Conservation (phyloP, 164 flowering plant genomes). For the Stephania yunnanensis region DNA sequence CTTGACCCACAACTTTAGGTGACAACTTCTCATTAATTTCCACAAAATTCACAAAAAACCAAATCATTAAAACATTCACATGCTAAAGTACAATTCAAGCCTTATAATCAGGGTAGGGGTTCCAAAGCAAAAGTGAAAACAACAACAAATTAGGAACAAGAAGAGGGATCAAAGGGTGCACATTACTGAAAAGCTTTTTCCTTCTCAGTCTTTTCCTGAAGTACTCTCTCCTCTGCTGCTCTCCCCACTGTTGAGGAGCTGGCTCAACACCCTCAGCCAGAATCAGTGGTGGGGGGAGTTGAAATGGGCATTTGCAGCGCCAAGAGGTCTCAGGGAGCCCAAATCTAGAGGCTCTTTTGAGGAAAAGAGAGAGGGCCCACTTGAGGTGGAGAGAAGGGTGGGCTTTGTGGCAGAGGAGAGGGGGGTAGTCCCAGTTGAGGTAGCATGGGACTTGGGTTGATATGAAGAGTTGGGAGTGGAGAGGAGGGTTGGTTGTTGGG, state of each 20-base stretch:
- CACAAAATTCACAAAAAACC: background rate
- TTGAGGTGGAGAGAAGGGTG: slow-evolving; percentile 30
- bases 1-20: background rate
- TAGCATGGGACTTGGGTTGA: slow-evolving; percentile 70
- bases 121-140: slow-evolving; percentile 50
- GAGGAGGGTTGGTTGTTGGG: slow-evolving; percentile 67
- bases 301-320: slow-evolving; percentile 82
- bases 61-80: background rate
- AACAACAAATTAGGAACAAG: slow-evolving; percentile 59
- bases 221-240: slow-evolving; percentile 43
- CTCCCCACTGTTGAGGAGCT: slow-evolving; percentile 42
- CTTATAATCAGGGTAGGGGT: slow-evolving; percentile 37
- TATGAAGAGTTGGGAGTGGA: slow-evolving; percentile 73
- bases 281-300: slow-evolving; percentile 73
- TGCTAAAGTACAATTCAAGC: slow-evolving; percentile 1
- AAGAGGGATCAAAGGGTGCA: slow-evolving; percentile 59
- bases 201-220: slow-evolving; percentile 48
- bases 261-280: slow-evolving; percentile 68
- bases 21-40: background rate
- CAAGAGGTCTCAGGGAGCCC: slow-evolving; percentile 64
- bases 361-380: slow-evolving; percentile 60
- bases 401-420: slow-evolving; percentile 49
- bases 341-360: slow-evolving; percentile 47
- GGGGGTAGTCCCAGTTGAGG: slow-evolving; percentile 82
- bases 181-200: slow-evolving; percentile 29